These are phyloP conservation scores for Yamadazyma jaroonii DNA, from an alignment of 1,139 yeast species.

Conservation along the genomic window DNA sequence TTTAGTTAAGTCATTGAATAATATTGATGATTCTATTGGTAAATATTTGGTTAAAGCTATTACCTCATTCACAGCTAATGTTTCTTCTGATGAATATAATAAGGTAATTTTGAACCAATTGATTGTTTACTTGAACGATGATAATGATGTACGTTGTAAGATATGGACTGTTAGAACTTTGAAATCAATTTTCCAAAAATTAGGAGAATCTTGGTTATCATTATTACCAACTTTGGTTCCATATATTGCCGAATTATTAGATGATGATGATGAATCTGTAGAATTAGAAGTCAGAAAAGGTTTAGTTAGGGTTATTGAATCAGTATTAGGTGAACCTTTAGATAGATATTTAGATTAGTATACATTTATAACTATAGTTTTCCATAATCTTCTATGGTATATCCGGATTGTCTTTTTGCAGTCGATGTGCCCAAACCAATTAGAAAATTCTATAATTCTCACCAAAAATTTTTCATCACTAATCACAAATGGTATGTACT, in stretches of 20 bases:
- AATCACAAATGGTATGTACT: constrained; percentile 17
- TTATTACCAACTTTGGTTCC: constrained; percentile 94
- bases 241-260: constrained; percentile 88
- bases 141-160: constrained; percentile 43
- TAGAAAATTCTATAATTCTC: constrained; percentile 13
- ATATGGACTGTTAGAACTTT: constrained; percentile 81
- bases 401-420: constrained; percentile 1
- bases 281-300: constrained; percentile 90
- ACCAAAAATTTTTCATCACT: constrained; percentile 8
- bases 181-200: constrained; percentile 80
- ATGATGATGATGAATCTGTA: constrained; percentile 92
- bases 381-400: not conserved
- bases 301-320: constrained; percentile 88
- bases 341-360: constrained; percentile 76
- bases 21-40: constrained; percentile 68
- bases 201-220: constrained; percentile 93
- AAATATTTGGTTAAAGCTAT: constrained; percentile 78
- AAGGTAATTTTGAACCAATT: constrained; percentile 39
- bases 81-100: constrained; percentile 83
- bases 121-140: constrained; percentile 38
- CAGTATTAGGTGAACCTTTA: constrained; percentile 90
- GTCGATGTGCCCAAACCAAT: constrained; percentile 8
- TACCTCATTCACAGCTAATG: constrained; percentile 68
- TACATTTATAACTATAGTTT: no score
- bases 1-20: constrained; percentile 62